Evolutionary conservation across 805 yeast genomes (phyloP).

Genomic region (Cyberlindnera meyerae): DNA sequence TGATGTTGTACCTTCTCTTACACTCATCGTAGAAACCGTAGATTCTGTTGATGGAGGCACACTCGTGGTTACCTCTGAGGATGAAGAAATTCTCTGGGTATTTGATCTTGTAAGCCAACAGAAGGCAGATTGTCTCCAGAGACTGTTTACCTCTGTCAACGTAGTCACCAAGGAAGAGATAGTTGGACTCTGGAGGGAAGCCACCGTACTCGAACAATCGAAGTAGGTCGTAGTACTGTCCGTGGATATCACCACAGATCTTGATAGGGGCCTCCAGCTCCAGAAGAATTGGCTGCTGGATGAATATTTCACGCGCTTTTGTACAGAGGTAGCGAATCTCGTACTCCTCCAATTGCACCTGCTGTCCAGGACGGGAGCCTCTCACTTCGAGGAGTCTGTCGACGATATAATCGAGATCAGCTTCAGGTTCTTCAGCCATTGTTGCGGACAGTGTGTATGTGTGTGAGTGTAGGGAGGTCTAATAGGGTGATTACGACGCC

Average conservation of each 20-base stretch:
- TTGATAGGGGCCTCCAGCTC: slow-evolving; percentile 96
- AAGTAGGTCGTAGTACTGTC: slow-evolving; percentile 93
- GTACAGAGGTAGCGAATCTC: slow-evolving; percentile 95
- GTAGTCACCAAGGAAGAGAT: slow-evolving; percentile 92
- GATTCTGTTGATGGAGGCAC: slow-evolving; percentile 96
- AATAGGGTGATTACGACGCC: not conserved
- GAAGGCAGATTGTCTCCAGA: slow-evolving; percentile 87
- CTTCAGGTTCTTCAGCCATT: slow-evolving; percentile 57
- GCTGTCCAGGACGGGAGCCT: slow-evolving; percentile 98
- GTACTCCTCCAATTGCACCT: slow-evolving; percentile 86
- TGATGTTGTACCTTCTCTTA: slow-evolving; percentile 95
- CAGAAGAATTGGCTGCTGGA: slow-evolving; percentile 92
- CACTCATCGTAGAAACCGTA: slow-evolving; percentile 99
- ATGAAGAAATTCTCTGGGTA: slow-evolving; percentile 97
- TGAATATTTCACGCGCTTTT: slow-evolving; percentile 95
- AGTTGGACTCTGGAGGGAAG: slow-evolving; percentile 98
- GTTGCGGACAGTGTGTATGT: slow-evolving; percentile 9
- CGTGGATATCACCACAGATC: slow-evolving; percentile 97
- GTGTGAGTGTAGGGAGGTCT: slow-evolving; percentile 3
- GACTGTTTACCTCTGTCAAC: slow-evolving; percentile 99
- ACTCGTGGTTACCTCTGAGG: slow-evolving; percentile 96
- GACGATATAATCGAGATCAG: slow-evolving; percentile 94
- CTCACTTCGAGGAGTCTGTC: slow-evolving; percentile 96
- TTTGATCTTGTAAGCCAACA: slow-evolving; percentile 94
- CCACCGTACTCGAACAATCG: slow-evolving; percentile 98